Conservation (phyloP, 2,329 filamentous ascomycete species). For the Ophiocordyceps camponoti-rufipedis region DNA sequence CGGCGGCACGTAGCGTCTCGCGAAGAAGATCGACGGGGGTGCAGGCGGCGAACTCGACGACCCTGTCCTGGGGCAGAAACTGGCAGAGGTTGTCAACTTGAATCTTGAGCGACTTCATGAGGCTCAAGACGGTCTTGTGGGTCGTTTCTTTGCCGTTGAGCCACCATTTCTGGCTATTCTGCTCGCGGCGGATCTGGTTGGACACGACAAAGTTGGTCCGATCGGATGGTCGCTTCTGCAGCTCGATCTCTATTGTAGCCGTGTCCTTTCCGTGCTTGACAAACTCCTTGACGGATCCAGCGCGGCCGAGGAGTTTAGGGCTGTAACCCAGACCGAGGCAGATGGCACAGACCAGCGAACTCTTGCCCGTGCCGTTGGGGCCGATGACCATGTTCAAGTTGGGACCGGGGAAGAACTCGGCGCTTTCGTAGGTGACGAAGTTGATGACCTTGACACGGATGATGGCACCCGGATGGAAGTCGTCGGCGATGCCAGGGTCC, state of each 20-base stretch:
- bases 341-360: conserved; percentile 90
- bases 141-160: conserved; percentile 48
- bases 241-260: conserved; percentile 79
- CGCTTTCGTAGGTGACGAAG: conserved; percentile 88
- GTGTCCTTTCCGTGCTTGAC: conserved; percentile 73
- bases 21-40: conserved; percentile 65
- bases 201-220: conserved; percentile 53
- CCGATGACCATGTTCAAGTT: conserved; percentile 97
- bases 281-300: conserved; percentile 71
- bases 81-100: conserved; percentile 97
- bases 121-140: conserved; percentile 44
- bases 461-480: conserved; percentile 62
- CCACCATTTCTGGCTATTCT: conserved; percentile 64
- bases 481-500: conserved; percentile 5
- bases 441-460: conserved; percentile 71
- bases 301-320: conserved; percentile 66
- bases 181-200: conserved; percentile 62
- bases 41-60: conserved; percentile 80
- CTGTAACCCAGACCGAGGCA: conserved; percentile 80
- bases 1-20: conserved; percentile 78
- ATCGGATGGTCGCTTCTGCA: conserved; percentile 45
- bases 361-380: conserved; percentile 97
- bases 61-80: conserved; percentile 88
- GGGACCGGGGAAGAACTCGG: conserved; percentile 80
- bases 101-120: conserved; percentile 61